These are phyloP conservation scores for Tricholoma hemisulphureum DNA, from an alignment of 768 basidiomycete species.

Conservation along the genomic window DNA sequence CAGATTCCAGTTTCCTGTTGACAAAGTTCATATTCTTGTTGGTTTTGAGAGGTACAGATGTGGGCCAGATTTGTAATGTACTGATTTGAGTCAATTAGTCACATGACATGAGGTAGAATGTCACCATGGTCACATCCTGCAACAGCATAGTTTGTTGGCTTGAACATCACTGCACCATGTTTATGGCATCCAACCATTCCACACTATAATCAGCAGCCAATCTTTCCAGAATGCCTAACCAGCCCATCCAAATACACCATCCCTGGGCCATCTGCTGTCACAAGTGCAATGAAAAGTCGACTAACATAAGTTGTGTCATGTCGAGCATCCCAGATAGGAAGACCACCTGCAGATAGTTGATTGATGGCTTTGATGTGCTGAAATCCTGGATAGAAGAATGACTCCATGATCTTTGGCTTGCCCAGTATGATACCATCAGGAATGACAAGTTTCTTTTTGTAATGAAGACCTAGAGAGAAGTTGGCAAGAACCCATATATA, in stretches of 20 bases:
- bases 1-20: conserved; percentile 31
- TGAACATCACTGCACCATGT: conserved; percentile 11
- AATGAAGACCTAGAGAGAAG: conserved; percentile 18
- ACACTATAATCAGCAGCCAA: conserved; percentile 24
- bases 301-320: conserved; percentile 5
- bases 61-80: conserved; percentile 12
- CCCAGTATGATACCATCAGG: conserved; percentile 31
- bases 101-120: conserved; percentile 4
- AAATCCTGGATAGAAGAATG: conserved; percentile 25
- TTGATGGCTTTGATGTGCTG: conserved; percentile 26
- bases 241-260: conserved; percentile 25
- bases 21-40: conserved; percentile 12
- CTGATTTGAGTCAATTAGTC: not conserved
- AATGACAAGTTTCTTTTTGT: conserved; percentile 29
- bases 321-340: conserved; percentile 17
- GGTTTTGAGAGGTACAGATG: conserved; percentile 15
- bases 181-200: conserved; percentile 13
- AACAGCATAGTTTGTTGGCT: conserved; percentile 19
- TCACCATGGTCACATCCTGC: conserved; percentile 22
- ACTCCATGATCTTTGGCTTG: conserved; percentile 30
- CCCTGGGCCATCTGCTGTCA: conserved; percentile 23
- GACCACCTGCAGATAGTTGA: conserved; percentile 5
- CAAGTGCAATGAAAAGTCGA: conserved; percentile 16
- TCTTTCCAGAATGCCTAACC: conserved; percentile 23
- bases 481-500: conserved; percentile 31